A percentile compares a stretch with the other conserved stretches of the same genome.
phyloP scores from a whole-genome alignment of 2,329 filamentous ascomycete species.

The Boeremia exigua region DNA sequence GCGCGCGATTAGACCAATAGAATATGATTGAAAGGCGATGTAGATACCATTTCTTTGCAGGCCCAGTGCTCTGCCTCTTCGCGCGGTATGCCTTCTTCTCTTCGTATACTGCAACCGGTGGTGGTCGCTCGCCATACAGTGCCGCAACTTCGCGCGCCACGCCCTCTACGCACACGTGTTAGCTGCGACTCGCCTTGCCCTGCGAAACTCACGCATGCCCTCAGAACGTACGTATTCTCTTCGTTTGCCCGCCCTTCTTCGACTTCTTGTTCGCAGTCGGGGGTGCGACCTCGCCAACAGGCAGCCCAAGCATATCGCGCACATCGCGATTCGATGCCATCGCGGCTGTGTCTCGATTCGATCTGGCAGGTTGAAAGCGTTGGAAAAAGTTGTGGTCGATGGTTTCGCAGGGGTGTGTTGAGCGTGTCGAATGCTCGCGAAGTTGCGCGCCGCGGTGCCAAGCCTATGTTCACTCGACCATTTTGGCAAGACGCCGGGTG shows the following conservation, averaged over 20 bases:
- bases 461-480: slow-evolving; percentile 3
- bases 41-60: slow-evolving; percentile 48
- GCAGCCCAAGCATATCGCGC: slow-evolving; percentile 85
- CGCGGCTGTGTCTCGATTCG: slow-evolving; percentile 26
- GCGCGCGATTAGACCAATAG: background rate
- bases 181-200: background rate
- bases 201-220: slow-evolving; percentile 3
- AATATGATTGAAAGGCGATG: fast-evolving
- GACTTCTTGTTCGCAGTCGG: slow-evolving; percentile 72
- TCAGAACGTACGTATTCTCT: slow-evolving; percentile 58
- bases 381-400: slow-evolving; percentile 32
- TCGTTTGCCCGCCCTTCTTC: slow-evolving; percentile 63
- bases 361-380: slow-evolving; percentile 26
- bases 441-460: slow-evolving; percentile 6
- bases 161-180: slow-evolving; percentile 36
- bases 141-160: slow-evolving; percentile 51
- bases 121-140: slow-evolving; percentile 49
- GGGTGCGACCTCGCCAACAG: slow-evolving; percentile 57
- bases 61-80: slow-evolving; percentile 47
- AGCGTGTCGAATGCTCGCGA: slow-evolving; percentile 3
- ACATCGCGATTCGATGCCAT: slow-evolving; percentile 65
- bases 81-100: slow-evolving; percentile 49
- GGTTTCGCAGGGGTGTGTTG: slow-evolving; percentile 34
- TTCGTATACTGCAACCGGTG: slow-evolving; percentile 50
- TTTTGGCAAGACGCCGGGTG: no score